phyloP scores from a whole-genome alignment of 345 rosid species.

The Anacardium occidentale region DNA sequence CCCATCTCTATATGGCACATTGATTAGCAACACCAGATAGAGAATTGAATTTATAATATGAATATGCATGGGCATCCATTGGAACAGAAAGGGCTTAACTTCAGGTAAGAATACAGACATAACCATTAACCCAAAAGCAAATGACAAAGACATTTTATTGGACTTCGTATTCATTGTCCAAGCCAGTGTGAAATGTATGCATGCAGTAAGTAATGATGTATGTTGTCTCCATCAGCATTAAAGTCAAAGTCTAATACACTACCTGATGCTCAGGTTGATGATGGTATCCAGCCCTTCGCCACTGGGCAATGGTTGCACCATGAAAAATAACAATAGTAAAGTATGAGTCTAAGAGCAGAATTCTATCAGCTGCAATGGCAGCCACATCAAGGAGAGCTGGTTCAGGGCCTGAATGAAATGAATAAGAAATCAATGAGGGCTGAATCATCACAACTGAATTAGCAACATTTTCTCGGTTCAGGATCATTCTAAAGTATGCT shows the following conservation, averaged over 20 bases:
- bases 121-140: neutral
- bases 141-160: neutral
- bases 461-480: slow-evolving; percentile 85
- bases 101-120: neutral
- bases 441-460: slow-evolving; percentile 95
- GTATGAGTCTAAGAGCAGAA: slow-evolving; percentile 81
- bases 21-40: neutral
- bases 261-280: slow-evolving; percentile 91
- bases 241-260: slow-evolving; percentile 18
- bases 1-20: neutral
- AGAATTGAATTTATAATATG: neutral
- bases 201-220: neutral
- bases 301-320: slow-evolving; percentile 89
- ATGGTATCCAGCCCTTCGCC: slow-evolving; percentile 96
- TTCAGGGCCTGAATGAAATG: slow-evolving; percentile 82
- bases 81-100: neutral
- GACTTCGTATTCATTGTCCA: neutral
- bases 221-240: neutral
- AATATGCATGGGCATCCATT: neutral
- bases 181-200: neutral
- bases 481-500: slow-evolving; percentile 83
- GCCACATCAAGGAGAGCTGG: slow-evolving; percentile 83
- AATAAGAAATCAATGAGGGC: slow-evolving; percentile 91
- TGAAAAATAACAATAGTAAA: slow-evolving; percentile 86
- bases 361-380: slow-evolving; percentile 86